Base-by-base conservation (phyloP, 768 basidiomycete species). In the Agrocybe praecox region DNA sequence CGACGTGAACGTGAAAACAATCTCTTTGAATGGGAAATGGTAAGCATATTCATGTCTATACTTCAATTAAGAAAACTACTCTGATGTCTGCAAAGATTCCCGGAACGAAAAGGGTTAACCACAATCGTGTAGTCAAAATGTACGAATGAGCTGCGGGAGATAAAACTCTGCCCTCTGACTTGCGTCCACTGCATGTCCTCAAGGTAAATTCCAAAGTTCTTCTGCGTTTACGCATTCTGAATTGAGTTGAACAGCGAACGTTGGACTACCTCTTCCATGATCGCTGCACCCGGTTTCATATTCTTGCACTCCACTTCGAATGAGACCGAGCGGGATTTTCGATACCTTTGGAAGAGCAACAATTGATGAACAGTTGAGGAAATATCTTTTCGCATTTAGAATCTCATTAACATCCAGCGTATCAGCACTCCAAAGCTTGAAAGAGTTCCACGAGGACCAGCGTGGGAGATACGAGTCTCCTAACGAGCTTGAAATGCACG, bases 131-230 rank as follows among this genome's bases (percentile, higher is more conserved):
- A 0, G 96, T 98, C 45, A 97, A 98, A 68, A 90, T 89, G 68
- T 99, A 95, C 70, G 93, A 96, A 69, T 89, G 96, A 18, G 94
- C 94, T 3, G 92, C 94, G 14, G 96, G 96, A 22, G 93, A 96
- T 77, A 91, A 96, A 72, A 87, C 86, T 0, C 66, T 97, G 0
- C 96, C 96, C 2, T 94, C 93, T 0, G 96, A 99, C 69, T 77
- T 99, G 47, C 86, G 96, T 17, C 94, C 96, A 8, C 94, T 95
- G 0, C 73, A 72, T 18, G 83, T 97, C 23, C 86, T 98, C 53
- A 88, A 89, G 76, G 91, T 90, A 49, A 61, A 67, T 59, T 17
- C 33, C 49, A 33, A 17, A 17, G 19, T 59, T 49, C 18, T 51
- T 34, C 29, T 24, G 24, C 24, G 43, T n/a, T 8, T 11, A 29